These are phyloP conservation scores for Fusarium phyllophilum DNA, from an alignment of 2,329 filamentous ascomycete species.

Conservation along the genomic window DNA sequence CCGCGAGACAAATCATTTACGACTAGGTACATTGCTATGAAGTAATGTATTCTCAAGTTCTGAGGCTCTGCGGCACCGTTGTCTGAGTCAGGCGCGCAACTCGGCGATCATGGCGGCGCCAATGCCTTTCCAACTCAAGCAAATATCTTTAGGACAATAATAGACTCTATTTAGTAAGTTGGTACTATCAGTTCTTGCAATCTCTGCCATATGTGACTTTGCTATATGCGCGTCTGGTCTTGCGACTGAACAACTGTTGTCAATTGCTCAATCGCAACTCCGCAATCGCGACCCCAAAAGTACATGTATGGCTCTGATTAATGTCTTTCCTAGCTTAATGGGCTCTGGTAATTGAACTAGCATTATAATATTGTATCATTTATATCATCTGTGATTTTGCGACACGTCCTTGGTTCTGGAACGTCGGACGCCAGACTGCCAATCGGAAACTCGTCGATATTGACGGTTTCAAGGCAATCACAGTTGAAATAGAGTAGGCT, in stretches of 20 bases:
- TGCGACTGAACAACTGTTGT: too few species aligned
- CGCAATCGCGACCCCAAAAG: not conserved
- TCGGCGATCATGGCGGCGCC: not conserved
- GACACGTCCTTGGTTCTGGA: not conserved
- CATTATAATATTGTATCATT: fast-evolving
- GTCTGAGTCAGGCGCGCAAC: not conserved
- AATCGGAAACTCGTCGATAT: fast-evolving
- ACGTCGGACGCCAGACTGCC: too few species aligned
- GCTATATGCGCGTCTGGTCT: not conserved
- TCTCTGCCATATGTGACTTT: not conserved
- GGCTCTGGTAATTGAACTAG: fast-evolving
- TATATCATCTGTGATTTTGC: not conserved
- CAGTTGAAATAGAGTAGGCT: fast-evolving
- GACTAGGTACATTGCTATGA: too few species aligned
- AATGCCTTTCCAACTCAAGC: not conserved
- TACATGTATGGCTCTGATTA: not conserved
- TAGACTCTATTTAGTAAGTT: fast-evolving
- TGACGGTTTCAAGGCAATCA: not conserved
- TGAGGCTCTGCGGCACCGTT: not conserved
- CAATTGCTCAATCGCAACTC: not conserved
- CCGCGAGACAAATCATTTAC: fast-evolving
- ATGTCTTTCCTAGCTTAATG: not conserved
- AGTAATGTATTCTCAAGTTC: not conserved
- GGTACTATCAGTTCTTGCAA: too few species aligned
- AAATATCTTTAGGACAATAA: fast-evolving